Percentiles rank a stretch among this genome's conserved stretches.
These are phyloP conservation scores for Antrodiella citrinella DNA, from an alignment of 768 basidiomycete genomes.

Conservation along the genomic window DNA sequence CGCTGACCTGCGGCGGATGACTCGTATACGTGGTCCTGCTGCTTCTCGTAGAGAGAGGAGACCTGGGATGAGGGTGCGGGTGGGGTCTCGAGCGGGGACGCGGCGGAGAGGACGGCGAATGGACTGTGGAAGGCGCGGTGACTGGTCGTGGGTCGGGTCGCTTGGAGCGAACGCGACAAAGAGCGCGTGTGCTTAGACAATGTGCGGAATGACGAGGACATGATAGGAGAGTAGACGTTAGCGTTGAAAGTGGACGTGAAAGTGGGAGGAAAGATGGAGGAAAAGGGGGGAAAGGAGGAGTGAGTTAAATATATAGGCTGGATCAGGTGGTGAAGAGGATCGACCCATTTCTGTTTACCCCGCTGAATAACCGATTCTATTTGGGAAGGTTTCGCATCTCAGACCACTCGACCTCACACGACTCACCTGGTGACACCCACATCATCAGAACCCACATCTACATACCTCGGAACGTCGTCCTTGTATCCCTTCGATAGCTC, in stretches of 20 bases:
- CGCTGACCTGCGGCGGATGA: constrained; percentile 36
- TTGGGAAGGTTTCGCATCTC: no score
- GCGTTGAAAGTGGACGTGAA: constrained; percentile 1
- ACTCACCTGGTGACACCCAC: no score
- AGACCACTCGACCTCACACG: no score
- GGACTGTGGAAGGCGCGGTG: constrained; percentile 60
- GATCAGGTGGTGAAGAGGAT: not conserved
- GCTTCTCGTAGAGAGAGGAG: constrained; percentile 49
- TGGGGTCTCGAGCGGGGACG: constrained; percentile 26
- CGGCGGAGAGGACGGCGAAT: constrained; percentile 42
- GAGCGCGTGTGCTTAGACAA: constrained; percentile 22
- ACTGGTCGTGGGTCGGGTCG: constrained; percentile 14
- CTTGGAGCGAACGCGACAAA: constrained; percentile 17
- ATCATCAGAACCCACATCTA: no score
- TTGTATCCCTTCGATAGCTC: constrained; percentile 9
- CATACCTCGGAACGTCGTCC: no score
- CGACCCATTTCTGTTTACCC: not conserved
- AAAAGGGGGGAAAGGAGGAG: constrained; percentile 1
- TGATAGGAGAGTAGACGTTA: constrained; percentile 9
- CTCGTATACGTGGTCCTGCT: constrained; percentile 43
- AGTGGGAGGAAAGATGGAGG: not conserved
- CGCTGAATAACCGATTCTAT: no score
- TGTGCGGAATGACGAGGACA: constrained; percentile 25
- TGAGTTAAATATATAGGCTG: not conserved
- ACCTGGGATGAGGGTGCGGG: constrained; percentile 18